Evolutionary conservation across 139 green algal genomes (phyloP), one percentile per base, ranked within the genome.

Genomic region (Ostreobium quekettii): DNA sequence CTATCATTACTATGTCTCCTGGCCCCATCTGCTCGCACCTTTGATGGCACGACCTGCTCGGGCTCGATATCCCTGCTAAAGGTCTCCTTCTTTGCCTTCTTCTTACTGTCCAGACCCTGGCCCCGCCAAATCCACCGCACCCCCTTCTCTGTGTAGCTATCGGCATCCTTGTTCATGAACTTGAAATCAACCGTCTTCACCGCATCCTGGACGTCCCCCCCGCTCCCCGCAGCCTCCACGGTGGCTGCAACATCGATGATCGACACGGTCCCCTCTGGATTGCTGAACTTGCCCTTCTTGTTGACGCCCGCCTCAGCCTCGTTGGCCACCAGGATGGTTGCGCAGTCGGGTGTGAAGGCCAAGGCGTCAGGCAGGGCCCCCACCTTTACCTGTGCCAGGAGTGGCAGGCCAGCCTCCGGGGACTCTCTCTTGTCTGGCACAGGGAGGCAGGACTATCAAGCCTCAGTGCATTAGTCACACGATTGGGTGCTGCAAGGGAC

Each of bases 81-180:
- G 11, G 65, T 71, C 22, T 66, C 48, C 6, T 19, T 22, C n/a
- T n/a, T n/a, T 7, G 7, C 8, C 4, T 29, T 8, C 8, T 1
- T 31, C 11, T 59, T 38, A 1, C 42, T 28, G 22, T 31, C 19
- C 60, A 29, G 28, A 31, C 28, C 24, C 48, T 71, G 65, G 29
- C 65, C 65, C 19, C 46, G 32, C 65, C 65, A 71, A 7, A 71
- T 37, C 65, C 65, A 71, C 15, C 65, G 65, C 8, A 71, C 47
- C 19, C 65, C 65, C 5, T 38, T n/a, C 19, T 62, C 26, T 8
- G 32, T 60, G 6, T 24, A 30, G 0, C 22, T 47, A 15, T 71
- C 65, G 32, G 65, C 6, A 28, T 71, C 48, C 30, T 71, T 36
- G 36, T 71, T 71, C 19, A 71, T 37, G 6, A n/a, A 53, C 24